Evolutionary conservation across 345 rosid species (phyloP), one percentile per base, ranked within the genome.

Genomic region (Lepidium sativum): DNA sequence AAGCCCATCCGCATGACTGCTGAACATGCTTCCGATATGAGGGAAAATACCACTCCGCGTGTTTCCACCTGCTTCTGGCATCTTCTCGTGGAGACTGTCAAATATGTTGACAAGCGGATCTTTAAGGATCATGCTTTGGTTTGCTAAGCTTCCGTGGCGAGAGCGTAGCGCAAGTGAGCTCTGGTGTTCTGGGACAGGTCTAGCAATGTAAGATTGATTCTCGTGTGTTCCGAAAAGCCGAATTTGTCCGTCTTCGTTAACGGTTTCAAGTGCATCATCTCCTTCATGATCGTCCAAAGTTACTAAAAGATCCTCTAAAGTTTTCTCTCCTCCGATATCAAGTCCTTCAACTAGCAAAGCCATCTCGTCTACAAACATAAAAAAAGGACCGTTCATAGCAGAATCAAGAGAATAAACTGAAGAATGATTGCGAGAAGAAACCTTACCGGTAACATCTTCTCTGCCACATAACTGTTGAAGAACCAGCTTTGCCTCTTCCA

Each of bases 291-390:
- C 95, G 15, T 63, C 88, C 10, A 95, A 85, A 25, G 91, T 88
- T 48, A 94, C 85, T 48, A 88, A 81, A 58, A 88, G 92, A 74
- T 90, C 99, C 75, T 94, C 99, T 57, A 94, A 70, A 31, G 87
- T 88, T 32, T 84, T 82, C 56, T 94, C 99, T 35, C 92, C 97
- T 20, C 99, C 97, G 8, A 90, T 77, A 27, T 85, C 99, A 43
- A 94, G 87, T 56, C 99, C 99, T 79, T 94, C 97, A 57, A 86
- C 91, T 45, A 94, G 82, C 73, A 94, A 82, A 72, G 99, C 97
- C 94, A 94, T 72, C 89, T 90, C 99, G 69, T 96, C 99, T 94
- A 17, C 51, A 35, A 63, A 55, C 2, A 48, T 9, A 9, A n/a
- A 16, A n/a, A 35, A 64, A 51, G 12, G 41, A 42, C 21, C 9